A percentile compares a stretch with the other conserved stretches of the same genome.
phyloP scores from a whole-genome alignment of 495 filamentous ascomycete species.

The Cercophora newfieldiana region DNA sequence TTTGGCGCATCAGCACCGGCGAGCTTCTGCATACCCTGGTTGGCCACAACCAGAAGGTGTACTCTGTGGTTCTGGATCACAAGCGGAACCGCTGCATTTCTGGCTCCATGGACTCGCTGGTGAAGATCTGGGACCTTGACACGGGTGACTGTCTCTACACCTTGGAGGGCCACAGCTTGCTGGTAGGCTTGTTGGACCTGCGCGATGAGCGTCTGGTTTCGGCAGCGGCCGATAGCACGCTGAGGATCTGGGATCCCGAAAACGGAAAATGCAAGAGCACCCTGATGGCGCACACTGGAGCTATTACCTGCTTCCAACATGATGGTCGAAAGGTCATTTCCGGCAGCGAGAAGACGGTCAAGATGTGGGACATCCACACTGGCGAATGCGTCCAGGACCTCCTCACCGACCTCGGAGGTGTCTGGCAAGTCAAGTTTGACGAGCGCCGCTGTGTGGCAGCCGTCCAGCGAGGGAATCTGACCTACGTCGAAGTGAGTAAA shows the following conservation, averaged over 20 bases:
- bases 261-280: slow-evolving; percentile 86
- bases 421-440: slow-evolving; percentile 99
- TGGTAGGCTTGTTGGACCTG: slow-evolving; percentile 89
- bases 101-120: slow-evolving; percentile 95
- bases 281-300: slow-evolving; percentile 89
- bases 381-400: slow-evolving; percentile 93
- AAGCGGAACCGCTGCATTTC: slow-evolving; percentile 94
- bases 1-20: slow-evolving; percentile 97
- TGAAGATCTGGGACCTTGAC: slow-evolving; percentile 98
- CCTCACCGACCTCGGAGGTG: slow-evolving; percentile 89
- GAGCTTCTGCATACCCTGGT: slow-evolving; percentile 84
- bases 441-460: slow-evolving; percentile 93
- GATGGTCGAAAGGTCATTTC: slow-evolving; percentile 96
- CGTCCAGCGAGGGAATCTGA: slow-evolving; percentile 87
- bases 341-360: slow-evolving; percentile 90
- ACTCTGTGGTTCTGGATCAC: slow-evolving; percentile 93
- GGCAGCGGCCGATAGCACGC: slow-evolving; percentile 90
- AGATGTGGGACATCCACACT: slow-evolving; percentile 96
- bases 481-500: slow-evolving; percentile 87
- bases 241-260: slow-evolving; percentile 97
- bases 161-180: slow-evolving; percentile 88
- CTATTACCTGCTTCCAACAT: slow-evolving; percentile 99
- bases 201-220: slow-evolving; percentile 87
- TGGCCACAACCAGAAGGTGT: slow-evolving; percentile 92
- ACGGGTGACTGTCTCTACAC: slow-evolving; percentile 83